Evolutionary conservation across 2,329 filamentous ascomycete genomes (phyloP).

Genomic region (Orbilia ellipsospora): DNA sequence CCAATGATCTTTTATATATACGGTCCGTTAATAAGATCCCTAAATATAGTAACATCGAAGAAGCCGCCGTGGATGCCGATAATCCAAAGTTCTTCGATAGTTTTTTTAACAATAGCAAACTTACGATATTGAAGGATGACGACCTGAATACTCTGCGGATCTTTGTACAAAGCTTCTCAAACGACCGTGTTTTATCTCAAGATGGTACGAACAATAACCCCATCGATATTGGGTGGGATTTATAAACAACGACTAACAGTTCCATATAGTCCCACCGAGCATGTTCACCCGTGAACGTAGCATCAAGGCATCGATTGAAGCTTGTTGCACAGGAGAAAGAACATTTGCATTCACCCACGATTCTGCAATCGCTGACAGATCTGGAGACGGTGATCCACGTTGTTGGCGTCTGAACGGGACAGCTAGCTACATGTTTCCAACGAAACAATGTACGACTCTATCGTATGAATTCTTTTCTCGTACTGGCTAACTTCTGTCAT

Average conservation of each 20-base stretch:
- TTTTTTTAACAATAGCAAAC: conserved; percentile 48
- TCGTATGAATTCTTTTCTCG: neutral
- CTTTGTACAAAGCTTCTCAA: conserved; percentile 38
- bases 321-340: conserved; percentile 46
- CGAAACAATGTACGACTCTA: conserved; percentile 32
- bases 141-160: conserved; percentile 41
- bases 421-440: conserved; percentile 40
- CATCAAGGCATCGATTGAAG: conserved; percentile 36
- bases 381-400: conserved; percentile 28
- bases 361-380: conserved; percentile 40
- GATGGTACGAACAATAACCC: conserved; percentile 23
- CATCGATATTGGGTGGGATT: no score
- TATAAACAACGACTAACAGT: neutral
- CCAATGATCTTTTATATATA: neutral
- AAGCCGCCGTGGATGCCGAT: conserved; percentile 28
- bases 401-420: conserved; percentile 45
- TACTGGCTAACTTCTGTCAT: conserved; percentile 1
- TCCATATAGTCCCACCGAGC: conserved; percentile 26
- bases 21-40: neutral
- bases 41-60: conserved; percentile 25
- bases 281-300: conserved; percentile 40
- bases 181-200: conserved; percentile 45
- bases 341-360: conserved; percentile 36
- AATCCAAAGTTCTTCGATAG: conserved; percentile 38
- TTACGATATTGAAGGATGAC: conserved; percentile 35